Percentiles rank a stretch among this genome's conserved stretches.
phyloP scores from a whole-genome alignment of 495 filamentous ascomycete species.

The Oleoguttula mirabilis region DNA sequence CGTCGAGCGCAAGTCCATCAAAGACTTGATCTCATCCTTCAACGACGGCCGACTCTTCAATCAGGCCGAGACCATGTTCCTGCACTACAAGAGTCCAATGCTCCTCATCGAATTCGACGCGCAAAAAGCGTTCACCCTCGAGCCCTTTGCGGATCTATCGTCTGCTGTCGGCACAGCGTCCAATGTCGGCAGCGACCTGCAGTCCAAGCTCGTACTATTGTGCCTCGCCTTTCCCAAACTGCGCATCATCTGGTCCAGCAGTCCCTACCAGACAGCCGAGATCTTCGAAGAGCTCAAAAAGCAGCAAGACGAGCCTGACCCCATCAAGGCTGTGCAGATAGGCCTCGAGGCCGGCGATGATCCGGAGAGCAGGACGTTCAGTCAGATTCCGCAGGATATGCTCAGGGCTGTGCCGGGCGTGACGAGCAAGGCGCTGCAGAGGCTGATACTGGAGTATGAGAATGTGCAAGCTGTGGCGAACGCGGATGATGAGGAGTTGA shows the following conservation, averaged over 20 bases:
- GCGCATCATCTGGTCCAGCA: conserved; percentile 84
- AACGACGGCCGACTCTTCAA: conserved; percentile 81
- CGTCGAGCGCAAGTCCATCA: conserved; percentile 85
- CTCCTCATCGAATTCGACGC: conserved; percentile 96
- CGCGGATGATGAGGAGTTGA: conserved; percentile 62
- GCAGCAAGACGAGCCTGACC: conserved; percentile 78
- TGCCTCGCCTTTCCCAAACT: conserved; percentile 85
- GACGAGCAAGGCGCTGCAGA: conserved; percentile 60
- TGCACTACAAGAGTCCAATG: conserved; percentile 82
- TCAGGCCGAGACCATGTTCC: conserved; percentile 87
- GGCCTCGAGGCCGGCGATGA: conserved; percentile 58
- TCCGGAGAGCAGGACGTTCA: conserved; percentile 48
- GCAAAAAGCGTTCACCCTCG: conserved; percentile 91
- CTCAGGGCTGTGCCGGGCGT: conserved; percentile 73
- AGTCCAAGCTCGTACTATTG: conserved; percentile 83
- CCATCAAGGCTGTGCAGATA: conserved; percentile 68
- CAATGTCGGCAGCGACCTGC: conserved; percentile 55
- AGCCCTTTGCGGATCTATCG: conserved; percentile 75
- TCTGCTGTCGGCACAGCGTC: conserved; percentile 46
- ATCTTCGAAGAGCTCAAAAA: conserved; percentile 92
- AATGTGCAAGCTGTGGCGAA: conserved; percentile 79
- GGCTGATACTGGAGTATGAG: conserved; percentile 57
- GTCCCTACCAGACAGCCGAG: conserved; percentile 91
- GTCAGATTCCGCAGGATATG: conserved; percentile 73
- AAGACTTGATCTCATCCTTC: conserved; percentile 82